Percentiles rank a stretch among this genome's conserved stretches.
Evolutionary conservation across 208 protist genomes (phyloP).

Genomic region (Porcisia deanei): DNA sequence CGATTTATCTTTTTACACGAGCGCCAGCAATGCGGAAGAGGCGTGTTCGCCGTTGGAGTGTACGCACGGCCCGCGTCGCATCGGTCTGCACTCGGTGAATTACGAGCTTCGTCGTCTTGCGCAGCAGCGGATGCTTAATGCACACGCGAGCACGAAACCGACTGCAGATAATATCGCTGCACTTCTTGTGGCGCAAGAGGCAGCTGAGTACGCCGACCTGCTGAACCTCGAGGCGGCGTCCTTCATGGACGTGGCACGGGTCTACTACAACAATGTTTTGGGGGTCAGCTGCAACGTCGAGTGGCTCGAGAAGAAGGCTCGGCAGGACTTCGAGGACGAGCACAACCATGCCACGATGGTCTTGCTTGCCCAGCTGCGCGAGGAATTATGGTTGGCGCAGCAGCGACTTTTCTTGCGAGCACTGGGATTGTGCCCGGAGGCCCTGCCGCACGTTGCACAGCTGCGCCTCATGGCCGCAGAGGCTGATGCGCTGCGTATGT

Average conservation of each 20-base stretch:
- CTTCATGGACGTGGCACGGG: slow-evolving; percentile 29
- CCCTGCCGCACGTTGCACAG: slow-evolving; percentile 26
- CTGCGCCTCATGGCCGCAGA: slow-evolving; percentile 15
- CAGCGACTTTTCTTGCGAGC: slow-evolving; percentile 48
- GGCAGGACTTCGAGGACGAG: slow-evolving; percentile 46
- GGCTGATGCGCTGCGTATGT: slow-evolving; percentile 5
- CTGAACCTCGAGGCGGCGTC: slow-evolving; percentile 28
- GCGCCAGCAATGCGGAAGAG: slow-evolving; percentile 11
- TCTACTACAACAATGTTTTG: slow-evolving; percentile 29
- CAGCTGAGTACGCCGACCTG: slow-evolving; percentile 37
- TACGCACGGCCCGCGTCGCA: slow-evolving; percentile 12
- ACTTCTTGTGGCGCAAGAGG: slow-evolving; percentile 30
- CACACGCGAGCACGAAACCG: neutral
- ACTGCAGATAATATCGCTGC: slow-evolving; percentile 12
- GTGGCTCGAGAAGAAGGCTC: slow-evolving; percentile 39
- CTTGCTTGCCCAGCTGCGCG: slow-evolving; percentile 29
- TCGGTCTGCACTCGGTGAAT: slow-evolving; percentile 29
- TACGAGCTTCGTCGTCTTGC: slow-evolving; percentile 26
- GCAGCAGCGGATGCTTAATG: slow-evolving; percentile 10
- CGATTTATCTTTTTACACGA: slow-evolving; percentile 37
- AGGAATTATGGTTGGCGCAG: slow-evolving; percentile 40
- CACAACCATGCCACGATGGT: slow-evolving; percentile 22
- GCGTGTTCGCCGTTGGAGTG: slow-evolving; percentile 15
- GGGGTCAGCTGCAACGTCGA: slow-evolving; percentile 28
- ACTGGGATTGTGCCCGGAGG: slow-evolving; percentile 29